phyloP scores from a whole-genome alignment of 192 early-diverging fungal genomes.

The Coemansia pectinata region DNA sequence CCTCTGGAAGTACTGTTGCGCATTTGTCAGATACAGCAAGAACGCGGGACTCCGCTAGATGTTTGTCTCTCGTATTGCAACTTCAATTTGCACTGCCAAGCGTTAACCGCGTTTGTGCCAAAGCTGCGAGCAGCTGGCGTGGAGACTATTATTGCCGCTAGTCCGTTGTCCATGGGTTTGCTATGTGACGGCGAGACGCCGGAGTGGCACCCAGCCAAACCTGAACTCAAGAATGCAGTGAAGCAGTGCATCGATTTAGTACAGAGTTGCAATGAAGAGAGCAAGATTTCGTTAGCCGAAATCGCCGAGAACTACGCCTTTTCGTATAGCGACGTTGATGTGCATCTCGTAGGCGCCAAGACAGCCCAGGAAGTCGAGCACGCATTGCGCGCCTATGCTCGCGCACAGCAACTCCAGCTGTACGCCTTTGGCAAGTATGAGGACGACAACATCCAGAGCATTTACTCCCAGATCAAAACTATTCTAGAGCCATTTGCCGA shows the following conservation, averaged over 20 bases:
- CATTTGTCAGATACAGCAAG: slow-evolving; percentile 60
- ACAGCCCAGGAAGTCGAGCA: slow-evolving; percentile 24
- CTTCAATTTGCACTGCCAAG: slow-evolving; percentile 67
- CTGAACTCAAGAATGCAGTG: slow-evolving; percentile 54
- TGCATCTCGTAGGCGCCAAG: slow-evolving; percentile 46
- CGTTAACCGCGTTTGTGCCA: slow-evolving; percentile 55
- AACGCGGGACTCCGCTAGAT: slow-evolving; percentile 59
- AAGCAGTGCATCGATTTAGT: slow-evolving; percentile 51
- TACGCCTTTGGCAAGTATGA: slow-evolving; percentile 12
- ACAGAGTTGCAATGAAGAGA: neutral
- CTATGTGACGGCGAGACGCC: slow-evolving; percentile 56
- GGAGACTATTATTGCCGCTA: slow-evolving; percentile 63
- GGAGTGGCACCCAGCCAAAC: slow-evolving; percentile 72
- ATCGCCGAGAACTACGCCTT: slow-evolving; percentile 58
- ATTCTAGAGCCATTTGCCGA: slow-evolving; percentile 33
- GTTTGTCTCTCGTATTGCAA: slow-evolving; percentile 70
- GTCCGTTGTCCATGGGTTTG: slow-evolving; percentile 73
- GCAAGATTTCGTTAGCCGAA: slow-evolving; percentile 52
- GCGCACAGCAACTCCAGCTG: slow-evolving; percentile 10
- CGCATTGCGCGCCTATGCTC: slow-evolving; percentile 24
- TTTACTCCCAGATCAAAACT: slow-evolving; percentile 18
- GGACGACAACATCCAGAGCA: slow-evolving; percentile 6
- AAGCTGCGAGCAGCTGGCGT: slow-evolving; percentile 60
- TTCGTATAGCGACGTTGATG: slow-evolving; percentile 19
- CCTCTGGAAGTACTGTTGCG: slow-evolving; percentile 63